Conservation (phyloP, 2,329 filamentous ascomycete species). For the Pseudogymnoascus sp. region DNA sequence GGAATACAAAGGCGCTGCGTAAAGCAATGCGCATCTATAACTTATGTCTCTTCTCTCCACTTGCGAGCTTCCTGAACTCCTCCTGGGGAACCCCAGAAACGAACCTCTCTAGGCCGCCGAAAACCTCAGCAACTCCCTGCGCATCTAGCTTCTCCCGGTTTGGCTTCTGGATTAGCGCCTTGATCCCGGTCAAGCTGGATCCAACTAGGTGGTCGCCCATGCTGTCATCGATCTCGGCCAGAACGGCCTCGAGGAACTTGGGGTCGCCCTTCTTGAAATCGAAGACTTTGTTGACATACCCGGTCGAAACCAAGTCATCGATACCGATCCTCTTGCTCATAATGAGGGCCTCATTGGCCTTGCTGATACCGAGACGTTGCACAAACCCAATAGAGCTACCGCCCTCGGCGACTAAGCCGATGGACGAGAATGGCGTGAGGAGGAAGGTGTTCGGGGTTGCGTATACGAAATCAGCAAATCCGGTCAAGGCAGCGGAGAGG, state of each 20-base stretch:
- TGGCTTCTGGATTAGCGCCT: slow-evolving; percentile 68
- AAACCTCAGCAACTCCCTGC: slow-evolving; percentile 76
- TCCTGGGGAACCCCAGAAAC: slow-evolving; percentile 58
- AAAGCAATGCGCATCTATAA: slow-evolving; percentile 41
- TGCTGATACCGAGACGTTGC: slow-evolving; percentile 65
- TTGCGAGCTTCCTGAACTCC: slow-evolving; percentile 78
- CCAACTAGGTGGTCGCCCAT: slow-evolving; percentile 72
- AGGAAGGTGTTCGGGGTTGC: slow-evolving; percentile 71
- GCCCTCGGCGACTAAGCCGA: slow-evolving; percentile 86
- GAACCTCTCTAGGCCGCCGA: slow-evolving; percentile 76
- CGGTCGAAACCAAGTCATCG: slow-evolving; percentile 63
- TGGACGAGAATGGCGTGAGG: slow-evolving; percentile 81
- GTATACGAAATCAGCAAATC: slow-evolving; percentile 89
- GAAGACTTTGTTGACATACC: slow-evolving; percentile 83
- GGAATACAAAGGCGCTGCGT: slow-evolving; percentile 7
- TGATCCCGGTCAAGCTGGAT: slow-evolving; percentile 73
- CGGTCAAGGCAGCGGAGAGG: slow-evolving; percentile 73
- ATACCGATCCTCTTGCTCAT: slow-evolving; percentile 72
- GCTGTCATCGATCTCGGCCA: slow-evolving; percentile 71
- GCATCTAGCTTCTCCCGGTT: slow-evolving; percentile 63
- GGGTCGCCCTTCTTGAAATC: slow-evolving; percentile 51
- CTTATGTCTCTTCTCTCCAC: slow-evolving; percentile 90
- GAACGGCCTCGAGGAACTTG: slow-evolving; percentile 61
- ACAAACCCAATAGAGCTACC: slow-evolving; percentile 72
- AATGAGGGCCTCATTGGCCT: slow-evolving; percentile 86